Evolutionary conservation across 2,329 filamentous ascomycete species (phyloP), one percentile per base, ranked within the genome.

Genomic region (Taxawa tesnikishii): DNA sequence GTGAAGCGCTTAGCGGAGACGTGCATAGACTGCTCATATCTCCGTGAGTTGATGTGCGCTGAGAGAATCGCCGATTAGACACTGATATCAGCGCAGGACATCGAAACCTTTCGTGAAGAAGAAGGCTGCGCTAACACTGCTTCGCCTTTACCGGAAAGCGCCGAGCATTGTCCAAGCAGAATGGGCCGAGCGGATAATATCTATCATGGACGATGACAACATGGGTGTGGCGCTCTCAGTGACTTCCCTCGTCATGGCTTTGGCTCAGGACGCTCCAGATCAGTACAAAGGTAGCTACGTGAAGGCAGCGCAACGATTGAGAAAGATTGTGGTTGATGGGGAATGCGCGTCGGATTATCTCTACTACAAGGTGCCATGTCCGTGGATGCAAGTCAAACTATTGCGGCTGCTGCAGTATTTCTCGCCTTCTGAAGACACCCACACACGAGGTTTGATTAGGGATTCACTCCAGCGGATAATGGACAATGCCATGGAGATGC

Each of bases 31-130:
- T 98, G 29, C 62, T 98, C 39, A 96, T 98, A 44, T 94, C 88
- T 38, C 90, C 90, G 82, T 92, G 67, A 50, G 81, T 69, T 28
- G 29, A 28, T 34, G 5, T 37, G 66, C 64, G 28, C 30, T 9
- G 23, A n/a, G n/a, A n/a, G n/a, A n/a, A n/a, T n/a, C n/a, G n/a
- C n/a, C n/a, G n/a, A n/a, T n/a, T n/a, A n/a, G n/a, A 23, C 19
- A 34, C 33, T 32, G 24, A 31, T 11, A 13, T 12, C 10, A 8
- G 6, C 31, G 12, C 33, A 77, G 73, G 26, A 78, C 78, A 6
- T 96, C 88, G 1, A 98, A 96, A 59, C 78, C 90, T 0, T 98
- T 98, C 46, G 90, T 98, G 38, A 98, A 98, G 70, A 98, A 98
- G 63, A 98, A 98, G 68, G 88, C 90, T 1, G 90, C 90, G 5